These are phyloP conservation scores for Fomitiporia mediterranea DNA, from an alignment of 1,284 basidiomycete genomes.

Conservation along the genomic window DNA sequence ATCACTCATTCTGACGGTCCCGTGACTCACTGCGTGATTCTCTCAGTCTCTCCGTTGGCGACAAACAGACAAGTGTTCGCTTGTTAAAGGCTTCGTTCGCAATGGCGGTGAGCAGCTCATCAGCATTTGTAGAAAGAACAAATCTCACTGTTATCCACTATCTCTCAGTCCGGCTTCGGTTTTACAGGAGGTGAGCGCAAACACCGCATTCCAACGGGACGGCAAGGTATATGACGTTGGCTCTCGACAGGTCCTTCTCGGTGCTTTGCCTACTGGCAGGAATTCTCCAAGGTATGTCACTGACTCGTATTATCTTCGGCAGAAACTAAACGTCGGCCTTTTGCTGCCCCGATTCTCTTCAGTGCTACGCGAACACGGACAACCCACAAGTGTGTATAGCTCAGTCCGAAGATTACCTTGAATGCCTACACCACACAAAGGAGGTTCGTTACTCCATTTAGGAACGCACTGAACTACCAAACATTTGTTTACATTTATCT, in stretches of 20 bases:
- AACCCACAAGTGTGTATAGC: constrained; percentile 67
- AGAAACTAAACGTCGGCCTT: background rate
- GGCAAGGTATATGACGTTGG: constrained; percentile 4
- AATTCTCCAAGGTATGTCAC: constrained; percentile 66
- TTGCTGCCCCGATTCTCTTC: background rate
- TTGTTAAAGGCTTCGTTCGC: background rate
- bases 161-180: constrained; percentile 51
- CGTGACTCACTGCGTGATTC: too few species aligned
- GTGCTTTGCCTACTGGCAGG: constrained; percentile 93
- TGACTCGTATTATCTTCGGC: background rate
- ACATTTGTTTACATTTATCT: constrained; percentile 3
- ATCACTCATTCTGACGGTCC: constrained; percentile 1
- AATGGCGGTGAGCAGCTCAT: constrained; percentile 21
- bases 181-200: constrained; percentile 53
- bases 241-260: constrained; percentile 66
- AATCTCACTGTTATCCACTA: background rate
- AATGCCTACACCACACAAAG: constrained; percentile 89
- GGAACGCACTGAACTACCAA: constrained; percentile 7
- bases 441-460: constrained; percentile 54
- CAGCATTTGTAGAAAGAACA: background rate
- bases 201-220: background rate
- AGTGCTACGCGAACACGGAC: constrained; percentile 90
- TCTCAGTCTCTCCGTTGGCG: too few species aligned
- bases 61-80: background rate
- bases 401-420: constrained; percentile 86